phyloP scores from a whole-genome alignment of 768 basidiomycete genomes.

The Filobasidium floriforme region DNA sequence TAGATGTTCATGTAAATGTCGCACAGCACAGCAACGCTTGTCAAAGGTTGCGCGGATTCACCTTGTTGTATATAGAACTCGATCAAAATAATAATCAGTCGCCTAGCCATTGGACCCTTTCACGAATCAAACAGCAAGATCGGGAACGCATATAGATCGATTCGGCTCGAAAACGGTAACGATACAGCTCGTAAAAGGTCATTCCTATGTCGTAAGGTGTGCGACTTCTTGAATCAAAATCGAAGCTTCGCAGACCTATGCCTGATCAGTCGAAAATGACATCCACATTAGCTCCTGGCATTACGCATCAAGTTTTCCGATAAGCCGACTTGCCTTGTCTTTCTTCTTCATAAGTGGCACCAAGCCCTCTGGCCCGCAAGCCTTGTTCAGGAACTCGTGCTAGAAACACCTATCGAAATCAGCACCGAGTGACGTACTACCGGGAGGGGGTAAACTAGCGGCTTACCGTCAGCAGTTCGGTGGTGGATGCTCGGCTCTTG shows the following conservation, averaged over 20 bases:
- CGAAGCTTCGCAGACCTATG: neutral
- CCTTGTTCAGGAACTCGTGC: conserved; percentile 89
- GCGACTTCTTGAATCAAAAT: neutral
- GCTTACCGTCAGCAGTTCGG: conserved; percentile 40
- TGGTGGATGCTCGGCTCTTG: conserved; percentile 73
- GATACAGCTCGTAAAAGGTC: neutral
- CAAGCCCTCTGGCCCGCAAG: conserved; percentile 70
- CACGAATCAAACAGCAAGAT: no score
- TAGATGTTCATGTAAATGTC: no score
- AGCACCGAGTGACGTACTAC: neutral
- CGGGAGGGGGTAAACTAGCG: neutral
- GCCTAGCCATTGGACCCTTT: no score
- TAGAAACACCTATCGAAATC: conserved; percentile 38
- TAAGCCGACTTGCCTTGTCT: conserved; percentile 14
- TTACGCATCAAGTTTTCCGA: neutral
- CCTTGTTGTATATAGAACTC: no score
- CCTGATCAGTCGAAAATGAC: neutral
- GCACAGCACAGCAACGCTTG: no score
- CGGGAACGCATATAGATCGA: no score
- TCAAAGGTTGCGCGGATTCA: no score
- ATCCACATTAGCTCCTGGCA: neutral
- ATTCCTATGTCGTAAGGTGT: neutral
- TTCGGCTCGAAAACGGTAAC: no score
- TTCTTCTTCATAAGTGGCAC: conserved; percentile 59
- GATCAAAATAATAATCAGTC: no score